Evolutionary conservation across 768 basidiomycete species (phyloP), one percentile per base, ranked within the genome.

Genomic region (Lentinus tigrinus): DNA sequence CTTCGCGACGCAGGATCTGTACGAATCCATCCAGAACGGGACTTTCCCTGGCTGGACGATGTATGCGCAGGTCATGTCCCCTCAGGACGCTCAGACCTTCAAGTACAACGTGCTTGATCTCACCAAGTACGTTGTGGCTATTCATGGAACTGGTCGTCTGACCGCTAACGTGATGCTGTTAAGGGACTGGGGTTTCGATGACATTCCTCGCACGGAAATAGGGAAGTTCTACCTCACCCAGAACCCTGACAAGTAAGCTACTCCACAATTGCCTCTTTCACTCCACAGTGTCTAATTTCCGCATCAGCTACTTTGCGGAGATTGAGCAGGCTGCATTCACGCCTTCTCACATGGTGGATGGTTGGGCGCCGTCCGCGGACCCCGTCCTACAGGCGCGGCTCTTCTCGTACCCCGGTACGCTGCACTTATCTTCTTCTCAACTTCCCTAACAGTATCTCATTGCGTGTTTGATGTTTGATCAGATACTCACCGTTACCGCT

Each of bases 331-430:
- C 69, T 31, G 80, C 78, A 34, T 82, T 80, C 68, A 73, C 79
- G 10, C 83, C 83, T 4, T 74, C 79, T 1, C 80, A 82, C 62
- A 69, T 81, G 68, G 75, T 84, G 43, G 63, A 69, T 56, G 76
- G 76, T 16, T 71, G 75, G 62, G 83, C 81, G 68, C 75, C 82
- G 6, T 77, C 75, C 0, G 81, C 80, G 46, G 84, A 85, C 68
- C 84, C 83, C 1, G 81, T 81, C 40, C 76, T 85, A 21, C 84
- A 85, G 67, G 75, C 77, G 17, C 79, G 83, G 34, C 70, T 85
- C 52, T 85, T 84, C 71, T 78, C 81, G 1, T 85, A 86, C 65
- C 78, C 77, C 42, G 81, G 80, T 74, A 63, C 59, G 69, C 14
- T 28, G 24, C 26, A 37, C 46, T 7, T 16, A 26, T 38, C 19